Conservation (phyloP, 805 yeast genomes). For the Saccharomycopsis sp. region DNA sequence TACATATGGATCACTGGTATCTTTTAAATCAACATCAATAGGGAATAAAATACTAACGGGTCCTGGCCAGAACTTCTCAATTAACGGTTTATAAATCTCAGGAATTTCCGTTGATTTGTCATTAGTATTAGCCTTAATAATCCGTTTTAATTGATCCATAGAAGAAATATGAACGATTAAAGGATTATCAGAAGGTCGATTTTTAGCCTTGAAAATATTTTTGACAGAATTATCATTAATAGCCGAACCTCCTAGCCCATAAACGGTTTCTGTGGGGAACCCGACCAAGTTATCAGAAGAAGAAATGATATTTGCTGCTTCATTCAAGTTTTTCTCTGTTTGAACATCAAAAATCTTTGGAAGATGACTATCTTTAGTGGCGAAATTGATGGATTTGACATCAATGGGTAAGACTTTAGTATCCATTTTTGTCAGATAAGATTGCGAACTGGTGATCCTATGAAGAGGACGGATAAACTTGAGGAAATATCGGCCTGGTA, state of each 20-base stretch:
- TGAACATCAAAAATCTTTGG: constrained; percentile 32
- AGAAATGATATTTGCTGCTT: constrained; percentile 36
- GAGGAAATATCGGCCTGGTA: background rate
- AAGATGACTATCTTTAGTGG: constrained; percentile 2
- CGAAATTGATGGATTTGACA: constrained; percentile 9
- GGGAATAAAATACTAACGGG: constrained; percentile 86
- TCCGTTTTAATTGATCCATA: constrained; percentile 53
- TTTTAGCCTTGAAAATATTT: constrained; percentile 78
- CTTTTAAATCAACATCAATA: constrained; percentile 21
- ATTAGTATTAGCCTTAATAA: constrained; percentile 33
- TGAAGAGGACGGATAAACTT: background rate
- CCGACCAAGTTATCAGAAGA: constrained; percentile 53
- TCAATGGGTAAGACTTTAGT: constrained; percentile 7
- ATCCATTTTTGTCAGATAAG: background rate
- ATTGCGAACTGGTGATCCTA: background rate
- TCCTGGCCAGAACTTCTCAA: constrained; percentile 87
- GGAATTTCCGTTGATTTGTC: constrained; percentile 44
- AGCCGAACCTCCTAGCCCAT: constrained; percentile 89
- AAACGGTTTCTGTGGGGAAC: constrained; percentile 95
- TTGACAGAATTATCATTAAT: constrained; percentile 60
- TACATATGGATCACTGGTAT: constrained; percentile 22
- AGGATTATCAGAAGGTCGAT: constrained; percentile 94
- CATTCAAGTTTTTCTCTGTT: constrained; percentile 32
- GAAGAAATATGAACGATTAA: constrained; percentile 85
- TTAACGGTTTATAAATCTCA: constrained; percentile 48